A percentile compares a stretch with the other conserved stretches of the same genome.
Conservation (phyloP, 2,329 filamentous ascomycete species). For the Ascochyta rabiei region DNA sequence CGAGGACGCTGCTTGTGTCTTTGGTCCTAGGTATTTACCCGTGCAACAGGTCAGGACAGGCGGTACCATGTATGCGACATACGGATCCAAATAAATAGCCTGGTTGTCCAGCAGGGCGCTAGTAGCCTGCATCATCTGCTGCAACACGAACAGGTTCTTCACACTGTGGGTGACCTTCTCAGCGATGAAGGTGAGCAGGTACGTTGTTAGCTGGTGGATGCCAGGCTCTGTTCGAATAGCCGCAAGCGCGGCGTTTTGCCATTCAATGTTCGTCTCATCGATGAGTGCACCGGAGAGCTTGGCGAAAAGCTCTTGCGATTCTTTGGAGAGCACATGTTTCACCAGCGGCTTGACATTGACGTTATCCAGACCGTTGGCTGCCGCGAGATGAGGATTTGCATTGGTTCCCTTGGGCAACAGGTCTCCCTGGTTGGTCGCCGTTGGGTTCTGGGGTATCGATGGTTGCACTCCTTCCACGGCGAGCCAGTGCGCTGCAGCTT, state of each 20-base stretch:
- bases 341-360: slow-evolving; percentile 86
- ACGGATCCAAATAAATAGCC: slow-evolving; percentile 75
- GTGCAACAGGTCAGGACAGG: slow-evolving; percentile 91
- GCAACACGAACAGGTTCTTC: slow-evolving; percentile 86
- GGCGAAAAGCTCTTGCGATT: slow-evolving; percentile 95
- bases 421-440: slow-evolving; percentile 82
- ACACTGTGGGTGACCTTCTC: slow-evolving; percentile 95
- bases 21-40: slow-evolving; percentile 75
- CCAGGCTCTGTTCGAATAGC: slow-evolving; percentile 89
- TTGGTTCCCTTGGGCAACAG: slow-evolving; percentile 88
- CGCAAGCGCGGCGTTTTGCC: slow-evolving; percentile 82
- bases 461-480: slow-evolving; percentile 97
- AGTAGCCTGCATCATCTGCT: slow-evolving; percentile 90
- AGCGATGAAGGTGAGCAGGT: slow-evolving; percentile 94
- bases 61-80: slow-evolving; percentile 74
- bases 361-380: slow-evolving; percentile 82
- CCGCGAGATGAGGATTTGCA: slow-evolving; percentile 83
- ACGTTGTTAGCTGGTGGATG: slow-evolving; percentile 92
- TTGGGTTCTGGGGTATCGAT: slow-evolving; percentile 94
- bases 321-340: slow-evolving; percentile 94
- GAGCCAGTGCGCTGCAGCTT: slow-evolving; percentile 82
- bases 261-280: slow-evolving; percentile 84
- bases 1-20: slow-evolving; percentile 57
- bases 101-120: slow-evolving; percentile 84
- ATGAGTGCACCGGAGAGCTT: slow-evolving; percentile 89